Evolutionary conservation across 805 yeast species (phyloP).

Genomic region (Yarrowia yakushimensis): DNA sequence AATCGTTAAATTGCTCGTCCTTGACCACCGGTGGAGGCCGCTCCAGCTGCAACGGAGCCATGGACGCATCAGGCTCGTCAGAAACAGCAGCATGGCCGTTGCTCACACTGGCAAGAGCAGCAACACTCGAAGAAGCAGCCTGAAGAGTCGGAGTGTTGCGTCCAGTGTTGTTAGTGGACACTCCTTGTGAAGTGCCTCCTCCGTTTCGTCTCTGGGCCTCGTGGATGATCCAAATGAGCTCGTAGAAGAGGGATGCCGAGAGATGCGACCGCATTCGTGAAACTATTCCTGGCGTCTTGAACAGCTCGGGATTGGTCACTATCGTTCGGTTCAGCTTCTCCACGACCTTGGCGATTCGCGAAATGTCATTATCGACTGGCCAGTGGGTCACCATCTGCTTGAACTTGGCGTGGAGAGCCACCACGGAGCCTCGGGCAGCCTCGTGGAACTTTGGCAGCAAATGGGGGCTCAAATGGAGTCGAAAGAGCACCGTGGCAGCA

Average conservation of each 20-base stretch:
- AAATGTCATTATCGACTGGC: constrained; percentile 87
- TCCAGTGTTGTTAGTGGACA: constrained; percentile 35
- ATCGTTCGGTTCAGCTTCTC: constrained; percentile 85
- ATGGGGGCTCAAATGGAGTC: constrained; percentile 74
- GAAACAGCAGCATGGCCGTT: background rate
- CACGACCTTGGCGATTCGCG: constrained; percentile 84
- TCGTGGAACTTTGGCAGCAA: constrained; percentile 70
- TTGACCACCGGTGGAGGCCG: background rate
- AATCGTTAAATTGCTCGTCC: constrained; percentile 14
- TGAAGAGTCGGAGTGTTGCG: constrained; percentile 3
- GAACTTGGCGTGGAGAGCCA: constrained; percentile 82
- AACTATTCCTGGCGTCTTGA: constrained; percentile 71
- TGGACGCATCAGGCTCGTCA: background rate
- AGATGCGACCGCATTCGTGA: constrained; percentile 87
- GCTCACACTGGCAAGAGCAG: background rate
- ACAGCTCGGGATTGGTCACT: constrained; percentile 81
- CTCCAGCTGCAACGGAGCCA: constrained; percentile 2
- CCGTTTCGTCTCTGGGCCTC: constrained; percentile 76
- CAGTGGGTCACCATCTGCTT: constrained; percentile 88
- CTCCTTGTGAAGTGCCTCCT: constrained; percentile 30
- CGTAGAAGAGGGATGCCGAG: constrained; percentile 87
- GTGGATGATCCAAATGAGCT: constrained; percentile 89
- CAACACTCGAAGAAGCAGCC: background rate
- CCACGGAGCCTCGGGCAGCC: constrained; percentile 88
- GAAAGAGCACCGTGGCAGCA: constrained; percentile 69